Conservation (phyloP, 1,284 basidiomycete genomes). For the Ustilago crameri region DNA sequence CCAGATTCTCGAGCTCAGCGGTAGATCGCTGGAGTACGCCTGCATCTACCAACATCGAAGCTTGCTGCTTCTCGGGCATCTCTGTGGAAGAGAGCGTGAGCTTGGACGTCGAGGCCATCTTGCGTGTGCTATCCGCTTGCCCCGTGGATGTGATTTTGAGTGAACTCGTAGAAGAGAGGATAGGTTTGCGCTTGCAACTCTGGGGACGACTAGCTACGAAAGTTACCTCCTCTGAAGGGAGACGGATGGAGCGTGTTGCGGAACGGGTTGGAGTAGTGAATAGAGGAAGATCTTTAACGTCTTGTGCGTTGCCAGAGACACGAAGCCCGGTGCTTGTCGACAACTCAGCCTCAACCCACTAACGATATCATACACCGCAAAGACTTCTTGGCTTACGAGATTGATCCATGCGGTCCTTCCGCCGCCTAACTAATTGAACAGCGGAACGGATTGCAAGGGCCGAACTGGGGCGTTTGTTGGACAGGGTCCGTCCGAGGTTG, state of each 20-base stretch:
- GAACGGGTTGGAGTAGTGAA: no score
- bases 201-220: no score
- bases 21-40: conserved; percentile 21
- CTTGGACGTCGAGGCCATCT: conserved; percentile 41
- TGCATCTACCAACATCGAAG: conserved; percentile 19
- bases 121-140: background rate
- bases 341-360: conserved; percentile 6
- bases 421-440: no score
- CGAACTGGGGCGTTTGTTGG: no score
- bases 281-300: no score
- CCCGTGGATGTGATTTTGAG: background rate
- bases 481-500: conserved; percentile 1
- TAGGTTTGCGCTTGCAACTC: no score
- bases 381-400: background rate
- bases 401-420: background rate
- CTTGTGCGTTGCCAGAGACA: no score
- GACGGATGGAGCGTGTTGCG: no score
- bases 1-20: conserved; percentile 32
- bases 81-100: conserved; percentile 18
- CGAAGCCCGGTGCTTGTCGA: conserved; percentile 15
- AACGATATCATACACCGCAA: background rate
- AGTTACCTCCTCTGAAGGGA: no score
- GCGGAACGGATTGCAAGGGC: no score
- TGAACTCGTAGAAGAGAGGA: background rate
- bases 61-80: conserved; percentile 1